Evolutionary conservation across 139 green algal genomes (phyloP).

Genomic region (Pycnococcus provasolii): DNA sequence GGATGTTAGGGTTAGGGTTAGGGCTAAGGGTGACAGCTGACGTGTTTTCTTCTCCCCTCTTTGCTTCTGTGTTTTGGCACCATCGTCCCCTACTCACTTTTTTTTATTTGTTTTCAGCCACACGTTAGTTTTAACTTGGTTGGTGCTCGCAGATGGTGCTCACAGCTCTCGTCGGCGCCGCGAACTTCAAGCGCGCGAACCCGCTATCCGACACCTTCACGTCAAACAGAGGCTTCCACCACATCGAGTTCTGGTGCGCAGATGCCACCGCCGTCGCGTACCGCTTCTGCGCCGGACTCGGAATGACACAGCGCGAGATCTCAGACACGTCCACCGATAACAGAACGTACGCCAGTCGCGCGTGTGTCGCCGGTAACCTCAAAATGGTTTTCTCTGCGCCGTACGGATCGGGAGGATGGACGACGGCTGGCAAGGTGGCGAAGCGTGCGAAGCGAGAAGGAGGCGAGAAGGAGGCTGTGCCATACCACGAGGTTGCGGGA

Average conservation of each 20-base stretch:
- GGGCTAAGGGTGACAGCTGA: too few species aligned
- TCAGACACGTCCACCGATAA: slow-evolving; percentile 79
- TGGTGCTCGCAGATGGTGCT: too few species aligned
- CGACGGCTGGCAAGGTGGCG: background rate
- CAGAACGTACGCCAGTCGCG: slow-evolving; percentile 68
- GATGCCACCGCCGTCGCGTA: slow-evolving; percentile 70
- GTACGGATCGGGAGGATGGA: slow-evolving; percentile 39
- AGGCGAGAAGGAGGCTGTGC: background rate
- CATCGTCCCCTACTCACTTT: too few species aligned
- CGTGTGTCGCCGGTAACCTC: slow-evolving; percentile 70
- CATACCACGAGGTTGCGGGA: slow-evolving; percentile 14
- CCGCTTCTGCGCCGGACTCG: slow-evolving; percentile 81
- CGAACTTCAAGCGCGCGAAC: slow-evolving; percentile 26
- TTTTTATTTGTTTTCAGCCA: too few species aligned
- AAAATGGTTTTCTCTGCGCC: slow-evolving; percentile 88
- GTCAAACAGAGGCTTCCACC: slow-evolving; percentile 66
- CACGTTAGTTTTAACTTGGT: too few species aligned
- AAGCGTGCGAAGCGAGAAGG: background rate
- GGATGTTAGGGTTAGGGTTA: too few species aligned
- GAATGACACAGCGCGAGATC: slow-evolving; percentile 77
- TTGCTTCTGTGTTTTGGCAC: too few species aligned
- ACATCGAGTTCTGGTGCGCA: slow-evolving; percentile 84
- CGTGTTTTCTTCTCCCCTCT: too few species aligned
- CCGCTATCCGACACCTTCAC: slow-evolving; percentile 57
- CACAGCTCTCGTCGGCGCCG: slow-evolving; percentile 17